phyloP scores from a whole-genome alignment of 768 basidiomycete genomes.

The Collybia sp. region DNA sequence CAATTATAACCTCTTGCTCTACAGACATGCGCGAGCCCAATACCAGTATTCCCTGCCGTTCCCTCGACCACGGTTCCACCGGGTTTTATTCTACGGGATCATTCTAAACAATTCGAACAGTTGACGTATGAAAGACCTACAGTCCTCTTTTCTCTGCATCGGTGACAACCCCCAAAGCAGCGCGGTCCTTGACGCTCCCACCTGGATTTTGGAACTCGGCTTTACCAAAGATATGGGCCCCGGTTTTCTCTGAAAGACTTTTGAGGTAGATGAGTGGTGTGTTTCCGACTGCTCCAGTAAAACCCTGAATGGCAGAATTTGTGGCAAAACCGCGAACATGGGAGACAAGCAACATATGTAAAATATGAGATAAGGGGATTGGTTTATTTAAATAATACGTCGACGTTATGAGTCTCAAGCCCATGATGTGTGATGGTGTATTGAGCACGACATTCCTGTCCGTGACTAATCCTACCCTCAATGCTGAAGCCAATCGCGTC shows the following conservation, averaged over 20 bases:
- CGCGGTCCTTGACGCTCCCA: slow-evolving; percentile 96
- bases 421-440: too few species aligned
- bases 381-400: too few species aligned
- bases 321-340: too few species aligned
- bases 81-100: slow-evolving; percentile 57
- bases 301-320: slow-evolving; percentile 36
- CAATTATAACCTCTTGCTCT: slow-evolving; percentile 91
- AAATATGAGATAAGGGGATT: too few species aligned
- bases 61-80: slow-evolving; percentile 99
- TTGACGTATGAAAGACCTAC: slow-evolving; percentile 37
- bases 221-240: slow-evolving; percentile 86
- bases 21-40: slow-evolving; percentile 94
- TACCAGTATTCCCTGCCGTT: slow-evolving; percentile 97
- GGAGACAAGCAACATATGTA: too few species aligned
- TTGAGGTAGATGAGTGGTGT: slow-evolving; percentile 89
- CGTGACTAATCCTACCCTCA: too few species aligned
- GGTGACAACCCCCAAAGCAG: slow-evolving; percentile 81
- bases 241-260: slow-evolving; percentile 75
- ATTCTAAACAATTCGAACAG: neutral
- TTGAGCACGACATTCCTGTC: too few species aligned
- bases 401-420: too few species aligned
- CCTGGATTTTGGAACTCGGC: slow-evolving; percentile 99
- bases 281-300: slow-evolving; percentile 86
- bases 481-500: too few species aligned
- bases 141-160: slow-evolving; percentile 84